Percentiles rank a stretch among this genome's conserved stretches.
These are phyloP conservation scores for Nemania abortiva DNA, from an alignment of 2,329 filamentous ascomycete genomes.

Conservation along the genomic window DNA sequence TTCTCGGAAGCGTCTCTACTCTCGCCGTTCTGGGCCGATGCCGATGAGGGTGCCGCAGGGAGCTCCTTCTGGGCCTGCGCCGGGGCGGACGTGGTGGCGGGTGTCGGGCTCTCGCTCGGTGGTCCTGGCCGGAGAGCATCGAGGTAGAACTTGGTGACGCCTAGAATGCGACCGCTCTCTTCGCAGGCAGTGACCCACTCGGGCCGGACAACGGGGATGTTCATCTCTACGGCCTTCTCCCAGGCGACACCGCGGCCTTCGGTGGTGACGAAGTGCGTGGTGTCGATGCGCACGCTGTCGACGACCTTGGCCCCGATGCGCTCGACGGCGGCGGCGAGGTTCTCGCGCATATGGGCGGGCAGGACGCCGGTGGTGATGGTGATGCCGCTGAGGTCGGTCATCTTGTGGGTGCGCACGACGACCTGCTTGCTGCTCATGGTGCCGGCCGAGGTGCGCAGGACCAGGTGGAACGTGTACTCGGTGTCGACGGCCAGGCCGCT, in stretches of 20 bases:
- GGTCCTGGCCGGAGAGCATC: slow-evolving; percentile 74
- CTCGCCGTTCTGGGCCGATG: slow-evolving; percentile 35
- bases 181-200: slow-evolving; percentile 99
- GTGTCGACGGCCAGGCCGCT: slow-evolving; percentile 95
- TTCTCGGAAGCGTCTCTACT: slow-evolving; percentile 40
- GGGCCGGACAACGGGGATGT: slow-evolving; percentile 94
- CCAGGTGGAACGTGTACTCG: slow-evolving; percentile 93
- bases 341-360: slow-evolving; percentile 78
- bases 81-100: slow-evolving; percentile 45
- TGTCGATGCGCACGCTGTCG: slow-evolving; percentile 93
- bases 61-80: slow-evolving; percentile 47
- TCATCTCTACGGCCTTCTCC: slow-evolving; percentile 98
- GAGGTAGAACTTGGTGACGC: slow-evolving; percentile 95
- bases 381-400: slow-evolving; percentile 96
- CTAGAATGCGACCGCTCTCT: slow-evolving; percentile 89
- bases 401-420: slow-evolving; percentile 92
- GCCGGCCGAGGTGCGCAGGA: slow-evolving; percentile 90
- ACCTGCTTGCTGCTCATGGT: slow-evolving; percentile 87
- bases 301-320: slow-evolving; percentile 93
- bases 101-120: slow-evolving; percentile 50
- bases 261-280: slow-evolving; percentile 97
- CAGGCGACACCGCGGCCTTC: slow-evolving; percentile 89
- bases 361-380: slow-evolving; percentile 93
- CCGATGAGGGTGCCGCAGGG: slow-evolving; percentile 44
- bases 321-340: slow-evolving; percentile 79